Evolutionary conservation across 2,329 filamentous ascomycete genomes (phyloP).

Genomic region (Cladophialophora exuberans): DNA sequence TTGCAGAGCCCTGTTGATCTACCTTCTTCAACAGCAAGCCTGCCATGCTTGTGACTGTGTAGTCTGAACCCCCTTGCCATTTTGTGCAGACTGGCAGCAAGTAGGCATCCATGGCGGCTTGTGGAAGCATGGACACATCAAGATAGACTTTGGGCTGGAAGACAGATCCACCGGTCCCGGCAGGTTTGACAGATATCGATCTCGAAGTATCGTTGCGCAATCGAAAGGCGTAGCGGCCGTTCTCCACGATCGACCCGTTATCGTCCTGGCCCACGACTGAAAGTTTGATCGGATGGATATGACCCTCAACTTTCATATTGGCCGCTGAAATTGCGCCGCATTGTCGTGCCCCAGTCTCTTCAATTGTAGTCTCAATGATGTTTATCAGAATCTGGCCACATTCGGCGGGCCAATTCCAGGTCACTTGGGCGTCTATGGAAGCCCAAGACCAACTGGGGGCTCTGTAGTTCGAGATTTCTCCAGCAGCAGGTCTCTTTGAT

Average conservation of each 20-base stretch:
- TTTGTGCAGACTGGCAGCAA: slow-evolving; percentile 1
- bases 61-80: slow-evolving; percentile 1
- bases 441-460: slow-evolving; percentile 11
- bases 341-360: background rate
- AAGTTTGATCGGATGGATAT: background rate
- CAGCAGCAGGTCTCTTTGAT: background rate
- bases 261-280: background rate
- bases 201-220: background rate
- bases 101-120: background rate
- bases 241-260: slow-evolving; percentile 1
- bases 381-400: slow-evolving; percentile 1
- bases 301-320: background rate
- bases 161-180: background rate
- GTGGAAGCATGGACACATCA: slow-evolving; percentile 5
- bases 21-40: slow-evolving; percentile 2
- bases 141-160: slow-evolving; percentile 8
- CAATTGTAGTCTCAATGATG: background rate
- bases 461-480: background rate
- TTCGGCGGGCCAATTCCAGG: slow-evolving; percentile 7
- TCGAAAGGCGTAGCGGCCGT: slow-evolving; percentile 4
- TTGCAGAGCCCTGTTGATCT: background rate
- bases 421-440: slow-evolving; percentile 6
- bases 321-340: background rate
- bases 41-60: background rate
- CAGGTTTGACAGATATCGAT: background rate